These are phyloP conservation scores for Diplogelasinospora grovesii DNA, from an alignment of 495 filamentous ascomycete species.

Conservation along the genomic window DNA sequence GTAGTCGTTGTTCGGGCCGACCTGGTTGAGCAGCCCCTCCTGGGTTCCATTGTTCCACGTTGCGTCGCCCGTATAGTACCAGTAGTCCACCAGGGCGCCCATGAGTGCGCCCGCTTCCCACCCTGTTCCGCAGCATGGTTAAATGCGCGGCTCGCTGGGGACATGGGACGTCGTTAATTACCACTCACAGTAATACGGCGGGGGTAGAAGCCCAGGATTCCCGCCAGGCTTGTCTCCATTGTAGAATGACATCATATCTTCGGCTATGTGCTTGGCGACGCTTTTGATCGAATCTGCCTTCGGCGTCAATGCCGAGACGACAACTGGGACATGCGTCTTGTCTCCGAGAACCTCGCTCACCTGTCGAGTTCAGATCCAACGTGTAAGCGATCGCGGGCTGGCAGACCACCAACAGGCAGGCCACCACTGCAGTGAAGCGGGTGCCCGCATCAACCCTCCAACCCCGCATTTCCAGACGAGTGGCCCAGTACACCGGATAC, in stretches of 20 bases:
- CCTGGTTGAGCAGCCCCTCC: constrained; percentile 54
- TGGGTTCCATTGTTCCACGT: constrained; percentile 51
- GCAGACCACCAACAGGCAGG: constrained; percentile 5
- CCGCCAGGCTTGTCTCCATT: constrained; percentile 55
- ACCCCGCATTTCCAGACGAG: constrained; percentile 9
- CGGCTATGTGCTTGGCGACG: constrained; percentile 50
- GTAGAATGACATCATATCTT: constrained; percentile 67
- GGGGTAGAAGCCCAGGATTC: constrained; percentile 32
- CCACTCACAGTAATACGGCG: constrained; percentile 38
- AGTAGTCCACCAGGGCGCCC: constrained; percentile 60
- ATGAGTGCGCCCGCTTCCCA: constrained; percentile 74
- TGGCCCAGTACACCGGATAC: too few relatives aligned
- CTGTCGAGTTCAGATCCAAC: constrained; percentile 23
- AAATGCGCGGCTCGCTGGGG: neutral
- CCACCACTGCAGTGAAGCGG: neutral
- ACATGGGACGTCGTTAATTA: neutral
- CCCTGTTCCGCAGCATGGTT: constrained; percentile 44
- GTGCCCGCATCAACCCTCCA: neutral
- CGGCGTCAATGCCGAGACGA: neutral
- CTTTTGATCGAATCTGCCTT: constrained; percentile 58
- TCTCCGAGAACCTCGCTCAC: constrained; percentile 12
- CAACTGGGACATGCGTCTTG: too few relatives aligned
- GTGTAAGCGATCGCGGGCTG: constrained; percentile 18
- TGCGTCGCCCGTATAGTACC: constrained; percentile 55
- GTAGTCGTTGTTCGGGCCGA: constrained; percentile 52